Conservation (phyloP, 306 rosid species). For the Sicyos edulis region DNA sequence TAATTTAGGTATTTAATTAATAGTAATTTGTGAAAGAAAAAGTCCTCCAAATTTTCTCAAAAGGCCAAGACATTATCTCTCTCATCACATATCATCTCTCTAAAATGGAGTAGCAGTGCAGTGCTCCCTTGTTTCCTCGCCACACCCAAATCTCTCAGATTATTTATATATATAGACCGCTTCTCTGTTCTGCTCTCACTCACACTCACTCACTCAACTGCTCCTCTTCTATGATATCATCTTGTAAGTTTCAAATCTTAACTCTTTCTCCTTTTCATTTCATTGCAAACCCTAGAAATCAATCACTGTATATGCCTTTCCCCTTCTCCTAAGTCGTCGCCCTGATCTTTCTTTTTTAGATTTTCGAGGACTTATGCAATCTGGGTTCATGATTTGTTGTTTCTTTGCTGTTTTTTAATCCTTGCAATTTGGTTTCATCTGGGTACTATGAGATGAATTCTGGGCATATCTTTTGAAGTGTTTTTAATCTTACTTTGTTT, state of each 20-base stretch:
- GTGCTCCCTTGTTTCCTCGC: background rate
- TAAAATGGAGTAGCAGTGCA: background rate
- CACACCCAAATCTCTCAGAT: background rate
- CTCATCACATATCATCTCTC: background rate
- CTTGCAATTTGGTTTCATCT: conserved; percentile 7
- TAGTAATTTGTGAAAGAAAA: background rate
- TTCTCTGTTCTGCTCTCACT: conserved; percentile 6
- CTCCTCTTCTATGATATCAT: background rate
- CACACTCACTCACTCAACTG: background rate
- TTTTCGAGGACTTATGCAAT: too few species aligned
- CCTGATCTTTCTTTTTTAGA: background rate
- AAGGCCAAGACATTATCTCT: background rate
- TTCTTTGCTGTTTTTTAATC: background rate
- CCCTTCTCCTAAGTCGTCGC: conserved; percentile 1
- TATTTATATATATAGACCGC: background rate
- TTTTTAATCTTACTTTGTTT: background rate
- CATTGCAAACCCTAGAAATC: conserved; percentile 18
- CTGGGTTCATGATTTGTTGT: background rate
- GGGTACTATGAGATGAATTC: background rate
- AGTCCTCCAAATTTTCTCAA: background rate
- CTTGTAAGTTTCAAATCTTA: conserved; percentile 2
- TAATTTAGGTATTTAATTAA: too few species aligned
- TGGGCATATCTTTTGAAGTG: background rate
- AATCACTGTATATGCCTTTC: background rate
- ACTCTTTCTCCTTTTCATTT: background rate